Evolutionary conservation across 805 yeast species (phyloP), one percentile per base, ranked within the genome.

Genomic region (Sugiyamaella boreocaroliniensis): DNA sequence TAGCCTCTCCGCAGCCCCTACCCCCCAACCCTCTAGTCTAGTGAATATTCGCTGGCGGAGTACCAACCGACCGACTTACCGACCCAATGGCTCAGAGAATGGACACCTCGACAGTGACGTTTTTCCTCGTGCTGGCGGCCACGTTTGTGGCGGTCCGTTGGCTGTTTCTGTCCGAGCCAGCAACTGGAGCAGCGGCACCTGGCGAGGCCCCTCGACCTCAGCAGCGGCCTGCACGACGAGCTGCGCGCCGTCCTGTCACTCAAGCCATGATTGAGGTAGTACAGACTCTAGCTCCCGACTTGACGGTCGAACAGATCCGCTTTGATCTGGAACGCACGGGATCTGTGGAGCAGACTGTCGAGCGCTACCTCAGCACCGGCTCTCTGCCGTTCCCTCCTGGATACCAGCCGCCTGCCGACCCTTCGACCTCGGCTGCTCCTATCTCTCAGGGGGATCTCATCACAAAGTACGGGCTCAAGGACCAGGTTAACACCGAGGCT

Each of bases 181-280:
- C 32, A 9, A n/a, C 16, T 32, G 40, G 48, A 40, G 14, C 48
- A 1, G 40, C 48, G 6, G 11, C 37, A 4, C 8, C 10, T 3
- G n/a, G 37, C 26, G 18, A 32, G 20, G 26, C 48, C 29, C 44
- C 42, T 6, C 40, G 5, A 37, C 54, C 1, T 40, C 51, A 42
- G 45, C 56, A 26, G 48, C 40, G 48, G 40, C 37, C 37, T 4
- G 37, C 37, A 10, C 20, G 49, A 4, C 15, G 29, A 45, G 29
- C 37, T 2, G 26, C 15, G 46, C 45, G 61, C 46, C 60, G 73
- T 3, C 61, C 62, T 7, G 71, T 71, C 15, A 68, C 68, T 10
- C 64, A 63, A 12, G 66, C 56, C 45, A 92, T 92, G 98, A 75
- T 92, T 44, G 93, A 85, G 57, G 83, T 86, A 0, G 97, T 92